Percentiles rank a stretch among this genome's conserved stretches.
phyloP scores from a whole-genome alignment of 495 filamentous ascomycete species.

The Penicillium coprophilum region DNA sequence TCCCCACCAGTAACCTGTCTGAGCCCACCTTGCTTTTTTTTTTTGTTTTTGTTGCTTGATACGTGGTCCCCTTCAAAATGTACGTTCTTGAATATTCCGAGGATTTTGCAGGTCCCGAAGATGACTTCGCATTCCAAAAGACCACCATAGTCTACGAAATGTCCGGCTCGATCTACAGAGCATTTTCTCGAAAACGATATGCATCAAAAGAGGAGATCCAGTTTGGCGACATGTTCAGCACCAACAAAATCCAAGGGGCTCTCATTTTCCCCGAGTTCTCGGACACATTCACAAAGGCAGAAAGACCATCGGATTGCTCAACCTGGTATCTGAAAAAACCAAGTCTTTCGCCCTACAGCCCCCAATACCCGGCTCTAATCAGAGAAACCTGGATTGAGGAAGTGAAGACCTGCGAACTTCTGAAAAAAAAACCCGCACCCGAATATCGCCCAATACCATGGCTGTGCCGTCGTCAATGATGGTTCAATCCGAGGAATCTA shows the following conservation, averaged over 20 bases:
- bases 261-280: slow-evolving; percentile 4
- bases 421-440: slow-evolving; percentile 27
- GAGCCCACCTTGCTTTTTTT: neutral
- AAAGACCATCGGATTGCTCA: neutral
- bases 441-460: slow-evolving; percentile 33
- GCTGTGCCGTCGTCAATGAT: slow-evolving; percentile 25
- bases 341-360: slow-evolving; percentile 11
- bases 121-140: neutral
- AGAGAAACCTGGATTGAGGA: slow-evolving; percentile 12
- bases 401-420: slow-evolving; percentile 21
- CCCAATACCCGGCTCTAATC: slow-evolving; percentile 5
- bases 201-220: neutral
- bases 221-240: slow-evolving; percentile 2
- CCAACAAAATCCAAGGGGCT: slow-evolving; percentile 3
- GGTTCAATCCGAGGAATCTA: slow-evolving; percentile 32
- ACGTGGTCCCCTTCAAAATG: neutral
- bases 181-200: slow-evolving; percentile 7
- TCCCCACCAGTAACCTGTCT: slow-evolving; percentile 2
- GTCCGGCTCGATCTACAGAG: slow-evolving; percentile 4
- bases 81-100: slow-evolving; percentile 8
- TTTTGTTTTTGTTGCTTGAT: neutral
- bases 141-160: slow-evolving; percentile 5
- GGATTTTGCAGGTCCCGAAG: slow-evolving; percentile 6
- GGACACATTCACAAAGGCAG: slow-evolving; percentile 8
- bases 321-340: slow-evolving; percentile 11